phyloP scores from a whole-genome alignment of 2,329 filamentous ascomycete species.

The Diaporthe eres region DNA sequence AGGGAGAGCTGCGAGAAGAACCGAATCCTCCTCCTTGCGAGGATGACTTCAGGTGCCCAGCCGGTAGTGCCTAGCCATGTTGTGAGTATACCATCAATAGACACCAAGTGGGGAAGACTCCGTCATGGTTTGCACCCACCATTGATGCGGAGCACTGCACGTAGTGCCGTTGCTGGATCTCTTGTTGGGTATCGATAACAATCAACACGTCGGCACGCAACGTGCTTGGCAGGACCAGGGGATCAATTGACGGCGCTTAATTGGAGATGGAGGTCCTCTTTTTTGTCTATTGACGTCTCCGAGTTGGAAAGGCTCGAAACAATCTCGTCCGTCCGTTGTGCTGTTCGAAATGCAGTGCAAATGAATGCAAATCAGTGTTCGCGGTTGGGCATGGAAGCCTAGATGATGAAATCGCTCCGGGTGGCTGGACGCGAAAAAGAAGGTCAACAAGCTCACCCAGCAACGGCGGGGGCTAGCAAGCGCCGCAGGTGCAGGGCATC shows the following conservation, averaged over 20 bases:
- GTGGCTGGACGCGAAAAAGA: slow-evolving; percentile 37
- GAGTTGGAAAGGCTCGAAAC: not conserved
- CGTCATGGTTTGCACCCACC: slow-evolving; percentile 40
- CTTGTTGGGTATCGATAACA: slow-evolving; percentile 31
- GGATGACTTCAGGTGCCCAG: slow-evolving; percentile 44
- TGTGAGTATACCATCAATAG: slow-evolving; percentile 33
- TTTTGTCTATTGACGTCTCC: not conserved
- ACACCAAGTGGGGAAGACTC: slow-evolving; percentile 39
- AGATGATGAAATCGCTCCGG: slow-evolving; percentile 12
- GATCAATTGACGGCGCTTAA: not conserved
- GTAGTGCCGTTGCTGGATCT: slow-evolving; percentile 27
- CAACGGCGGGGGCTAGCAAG: slow-evolving; percentile 38
- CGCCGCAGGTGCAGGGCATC: slow-evolving; percentile 31
- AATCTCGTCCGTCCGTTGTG: not conserved
- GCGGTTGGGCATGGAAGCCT: not conserved
- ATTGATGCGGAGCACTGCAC: slow-evolving; percentile 38
- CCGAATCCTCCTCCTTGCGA: slow-evolving; percentile 47
- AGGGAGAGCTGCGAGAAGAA: slow-evolving; percentile 76
- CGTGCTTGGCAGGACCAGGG: not conserved
- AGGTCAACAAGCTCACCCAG: slow-evolving; percentile 36
- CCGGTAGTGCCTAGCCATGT: slow-evolving; percentile 62
- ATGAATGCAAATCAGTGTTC: not conserved
- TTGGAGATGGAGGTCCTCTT: not conserved
- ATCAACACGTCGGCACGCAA: slow-evolving; percentile 17
- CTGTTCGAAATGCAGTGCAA: not conserved